These are phyloP conservation scores for Pseudognaphalium luteoalbum DNA, from an alignment of 129 eudicot genomes.

Conservation along the genomic window DNA sequence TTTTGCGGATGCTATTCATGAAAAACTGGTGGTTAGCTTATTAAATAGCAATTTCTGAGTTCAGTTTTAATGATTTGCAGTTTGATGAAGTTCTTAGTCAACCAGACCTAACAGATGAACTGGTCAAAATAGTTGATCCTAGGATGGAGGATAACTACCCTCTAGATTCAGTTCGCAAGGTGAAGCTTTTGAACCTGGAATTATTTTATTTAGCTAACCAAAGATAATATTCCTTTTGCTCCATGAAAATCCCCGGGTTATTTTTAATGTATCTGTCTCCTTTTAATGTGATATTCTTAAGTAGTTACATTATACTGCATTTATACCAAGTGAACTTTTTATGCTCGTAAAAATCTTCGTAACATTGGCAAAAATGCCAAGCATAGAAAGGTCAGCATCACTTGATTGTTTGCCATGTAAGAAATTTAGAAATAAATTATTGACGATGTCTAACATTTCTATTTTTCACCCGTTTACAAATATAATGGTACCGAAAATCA, in stretches of 20 bases:
- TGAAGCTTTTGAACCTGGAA: slow-evolving; percentile 13
- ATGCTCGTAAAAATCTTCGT: not conserved
- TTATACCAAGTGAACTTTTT: no score
- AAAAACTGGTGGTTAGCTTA: not conserved
- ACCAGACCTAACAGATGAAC: slow-evolving; percentile 54
- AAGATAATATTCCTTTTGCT: not conserved
- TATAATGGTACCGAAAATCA: not conserved
- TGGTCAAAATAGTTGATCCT: slow-evolving; percentile 71
- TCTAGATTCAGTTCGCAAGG: slow-evolving; percentile 78
- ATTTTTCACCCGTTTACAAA: no score
- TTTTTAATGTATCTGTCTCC: no score
- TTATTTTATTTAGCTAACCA: not conserved
- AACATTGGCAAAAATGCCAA: not conserved
- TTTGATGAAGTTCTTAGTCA: slow-evolving; percentile 64
- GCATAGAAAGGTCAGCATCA: not conserved
- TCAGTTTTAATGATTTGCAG: slow-evolving; percentile 33
- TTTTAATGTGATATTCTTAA: not conserved
- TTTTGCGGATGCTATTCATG: not conserved
- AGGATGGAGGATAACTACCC: slow-evolving; percentile 73
- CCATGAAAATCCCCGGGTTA: not conserved
- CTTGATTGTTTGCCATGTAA: not conserved
- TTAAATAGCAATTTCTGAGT: not conserved
- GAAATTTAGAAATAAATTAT: not conserved
- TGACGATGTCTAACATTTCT: no score
- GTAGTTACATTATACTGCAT: not conserved